Conservation (phyloP, 2,329 filamentous ascomycete genomes). For the Aureobasidium namibiae region DNA sequence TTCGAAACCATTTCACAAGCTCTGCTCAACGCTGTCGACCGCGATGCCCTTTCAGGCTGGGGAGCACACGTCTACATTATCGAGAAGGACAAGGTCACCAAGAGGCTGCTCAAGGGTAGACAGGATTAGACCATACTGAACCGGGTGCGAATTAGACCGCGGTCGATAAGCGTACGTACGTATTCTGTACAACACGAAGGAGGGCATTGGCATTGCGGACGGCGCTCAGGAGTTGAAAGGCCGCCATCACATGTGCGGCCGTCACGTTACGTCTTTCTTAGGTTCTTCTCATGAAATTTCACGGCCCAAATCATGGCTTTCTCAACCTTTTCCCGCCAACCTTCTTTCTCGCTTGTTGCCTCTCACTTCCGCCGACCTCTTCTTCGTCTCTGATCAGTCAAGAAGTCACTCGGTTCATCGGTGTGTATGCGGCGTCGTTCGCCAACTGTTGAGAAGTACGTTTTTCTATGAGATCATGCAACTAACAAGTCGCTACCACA, state of each 20-base stretch:
- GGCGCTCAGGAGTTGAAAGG: slow-evolving; percentile 13
- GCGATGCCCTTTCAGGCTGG: slow-evolving; percentile 95
- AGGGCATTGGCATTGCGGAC: slow-evolving; percentile 12
- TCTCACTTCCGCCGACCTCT: background rate
- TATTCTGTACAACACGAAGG: slow-evolving; percentile 10
- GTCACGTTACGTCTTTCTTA: slow-evolving; percentile 13
- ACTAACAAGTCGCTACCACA: background rate
- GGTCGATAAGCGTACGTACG: background rate
- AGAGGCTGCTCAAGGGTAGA: slow-evolving; percentile 94
- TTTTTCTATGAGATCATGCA: background rate
- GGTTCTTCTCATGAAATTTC: slow-evolving; percentile 13
- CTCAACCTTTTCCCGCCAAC: background rate
- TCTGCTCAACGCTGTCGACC: slow-evolving; percentile 88
- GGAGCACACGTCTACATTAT: slow-evolving; percentile 99
- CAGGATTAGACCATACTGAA: slow-evolving; percentile 53
- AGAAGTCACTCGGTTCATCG: background rate
- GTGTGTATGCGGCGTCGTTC: background rate
- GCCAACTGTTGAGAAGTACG: background rate
- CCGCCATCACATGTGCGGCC: slow-evolving; percentile 6
- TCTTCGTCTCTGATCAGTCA: background rate
- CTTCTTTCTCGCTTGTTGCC: background rate
- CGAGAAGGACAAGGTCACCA: slow-evolving; percentile 99
- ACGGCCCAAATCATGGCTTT: slow-evolving; percentile 11
- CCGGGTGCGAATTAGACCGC: background rate
- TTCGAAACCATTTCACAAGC: slow-evolving; percentile 98